A percentile compares a stretch with the other conserved stretches of the same genome.
Evolutionary conservation across 1,139 yeast genomes (phyloP).

Genomic region (Wickerhamomyces sp.): DNA sequence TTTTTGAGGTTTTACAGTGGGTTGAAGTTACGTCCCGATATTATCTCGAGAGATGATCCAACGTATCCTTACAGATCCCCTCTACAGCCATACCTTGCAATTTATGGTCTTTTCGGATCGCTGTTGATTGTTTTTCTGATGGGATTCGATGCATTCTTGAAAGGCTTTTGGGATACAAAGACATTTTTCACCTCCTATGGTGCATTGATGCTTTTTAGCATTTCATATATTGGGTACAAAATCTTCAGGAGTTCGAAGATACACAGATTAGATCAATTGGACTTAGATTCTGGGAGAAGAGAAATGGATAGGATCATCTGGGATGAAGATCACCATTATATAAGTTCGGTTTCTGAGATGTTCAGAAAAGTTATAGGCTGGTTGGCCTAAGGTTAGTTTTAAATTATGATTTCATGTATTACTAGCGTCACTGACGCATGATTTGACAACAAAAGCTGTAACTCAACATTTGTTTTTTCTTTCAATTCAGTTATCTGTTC

Average conservation of each 20-base stretch:
- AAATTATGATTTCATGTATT: too few species aligned
- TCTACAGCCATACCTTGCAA: slow-evolving; percentile 71
- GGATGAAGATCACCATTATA: slow-evolving; percentile 52
- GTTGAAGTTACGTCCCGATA: slow-evolving; percentile 59
- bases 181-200: slow-evolving; percentile 69
- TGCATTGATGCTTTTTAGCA: slow-evolving; percentile 48
- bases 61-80: slow-evolving; percentile 77
- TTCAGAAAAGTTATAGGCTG: slow-evolving; percentile 20
- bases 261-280: slow-evolving; percentile 60
- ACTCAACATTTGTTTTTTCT: too few species aligned
- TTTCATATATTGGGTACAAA: slow-evolving; percentile 54
- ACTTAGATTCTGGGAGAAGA: slow-evolving; percentile 73
- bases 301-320: slow-evolving; percentile 66
- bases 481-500: too few species aligned
- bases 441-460: too few species aligned
- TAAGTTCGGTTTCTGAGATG: slow-evolving; percentile 27
- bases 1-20: slow-evolving; percentile 70
- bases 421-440: too few species aligned
- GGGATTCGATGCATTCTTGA: slow-evolving; percentile 67
- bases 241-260: slow-evolving; percentile 43
- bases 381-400: slow-evolving; percentile 21
- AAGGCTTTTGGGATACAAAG: slow-evolving; percentile 52
- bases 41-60: slow-evolving; percentile 54
- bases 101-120: slow-evolving; percentile 58
- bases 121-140: slow-evolving; percentile 50